Evolutionary conservation across 805 yeast species (phyloP).

Genomic region (Saccharomycopsis fodiens): DNA sequence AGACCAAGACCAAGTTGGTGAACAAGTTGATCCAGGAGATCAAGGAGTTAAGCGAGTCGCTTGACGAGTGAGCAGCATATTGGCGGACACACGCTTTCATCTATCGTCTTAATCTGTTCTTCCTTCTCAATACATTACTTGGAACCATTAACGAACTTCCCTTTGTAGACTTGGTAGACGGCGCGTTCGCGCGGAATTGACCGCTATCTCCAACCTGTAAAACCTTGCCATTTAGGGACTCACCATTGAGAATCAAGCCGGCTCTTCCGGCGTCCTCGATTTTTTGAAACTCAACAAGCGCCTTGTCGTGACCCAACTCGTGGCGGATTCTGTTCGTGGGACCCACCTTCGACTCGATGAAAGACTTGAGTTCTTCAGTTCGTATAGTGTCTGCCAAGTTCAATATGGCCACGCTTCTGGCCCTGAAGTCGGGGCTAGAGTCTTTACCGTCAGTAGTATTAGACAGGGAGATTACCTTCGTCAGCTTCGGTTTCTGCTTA

Average conservation of each 20-base stretch:
- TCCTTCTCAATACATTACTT: not conserved
- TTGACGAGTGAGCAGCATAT: too few relatives aligned
- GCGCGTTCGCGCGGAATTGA: too few relatives aligned
- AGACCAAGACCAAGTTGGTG: conserved; percentile 32
- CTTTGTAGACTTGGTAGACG: not conserved
- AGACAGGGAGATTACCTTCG: conserved; percentile 24
- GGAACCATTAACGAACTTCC: not conserved
- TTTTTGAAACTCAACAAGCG: conserved; percentile 40
- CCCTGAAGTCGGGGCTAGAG: conserved; percentile 17
- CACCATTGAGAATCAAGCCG: conserved; percentile 35
- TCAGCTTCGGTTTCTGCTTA: conserved; percentile 28
- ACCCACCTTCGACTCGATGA: conserved; percentile 28
- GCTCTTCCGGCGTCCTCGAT: conserved; percentile 45
- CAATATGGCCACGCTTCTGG: conserved; percentile 10
- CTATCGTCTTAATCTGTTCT: not conserved
- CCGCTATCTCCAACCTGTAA: conserved; percentile 30
- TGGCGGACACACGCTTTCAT: not conserved
- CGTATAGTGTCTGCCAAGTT: conserved; percentile 16
- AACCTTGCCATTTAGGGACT: conserved; percentile 28
- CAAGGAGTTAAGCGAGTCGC: conserved; percentile 40
- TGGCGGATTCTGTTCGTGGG: conserved; percentile 36
- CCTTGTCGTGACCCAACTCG: conserved; percentile 39
- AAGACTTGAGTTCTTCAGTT: conserved; percentile 29
- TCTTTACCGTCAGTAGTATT: conserved; percentile 19
- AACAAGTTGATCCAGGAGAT: conserved; percentile 43